phyloP scores from a whole-genome alignment of 257 asterid genomes.

The Solanum appendiculatum region DNA sequence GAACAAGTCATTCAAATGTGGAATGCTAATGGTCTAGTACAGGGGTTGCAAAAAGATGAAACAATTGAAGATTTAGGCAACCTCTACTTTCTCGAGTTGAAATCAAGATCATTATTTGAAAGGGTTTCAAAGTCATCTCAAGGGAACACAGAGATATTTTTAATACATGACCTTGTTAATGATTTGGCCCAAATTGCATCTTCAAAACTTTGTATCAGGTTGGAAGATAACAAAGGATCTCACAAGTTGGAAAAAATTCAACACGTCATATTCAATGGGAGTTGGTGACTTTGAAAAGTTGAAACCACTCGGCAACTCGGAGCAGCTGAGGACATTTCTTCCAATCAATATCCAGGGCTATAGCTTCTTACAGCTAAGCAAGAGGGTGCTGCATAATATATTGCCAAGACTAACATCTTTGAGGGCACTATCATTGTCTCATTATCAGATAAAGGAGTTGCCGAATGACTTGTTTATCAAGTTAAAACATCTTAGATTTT shows the following conservation, averaged over 20 bases:
- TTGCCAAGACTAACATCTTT: neutral
- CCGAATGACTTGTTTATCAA: neutral
- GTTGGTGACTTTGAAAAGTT: neutral
- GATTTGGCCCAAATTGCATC: neutral
- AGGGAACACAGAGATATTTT: neutral
- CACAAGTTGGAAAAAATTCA: neutral
- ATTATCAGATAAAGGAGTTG: neutral
- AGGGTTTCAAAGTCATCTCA: neutral
- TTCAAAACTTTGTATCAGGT: neutral
- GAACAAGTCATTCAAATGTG: conserved; percentile 1
- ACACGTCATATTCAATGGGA: neutral
- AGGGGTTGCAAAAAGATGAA: neutral
- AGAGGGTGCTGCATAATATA: neutral
- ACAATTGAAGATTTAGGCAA: neutral
- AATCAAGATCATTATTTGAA: neutral
- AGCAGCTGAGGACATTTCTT: neutral
- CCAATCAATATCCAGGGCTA: neutral
- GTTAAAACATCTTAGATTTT: neutral
- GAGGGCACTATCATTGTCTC: conserved; percentile 1
- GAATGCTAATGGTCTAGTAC: conserved; percentile 1
- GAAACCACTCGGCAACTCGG: neutral
- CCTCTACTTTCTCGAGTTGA: neutral
- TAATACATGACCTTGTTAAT: neutral
- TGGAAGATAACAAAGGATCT: neutral
- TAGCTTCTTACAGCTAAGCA: too few species aligned